Conservation (phyloP, 2,329 filamentous ascomycete genomes). For the Tolypocladium endophyticum region DNA sequence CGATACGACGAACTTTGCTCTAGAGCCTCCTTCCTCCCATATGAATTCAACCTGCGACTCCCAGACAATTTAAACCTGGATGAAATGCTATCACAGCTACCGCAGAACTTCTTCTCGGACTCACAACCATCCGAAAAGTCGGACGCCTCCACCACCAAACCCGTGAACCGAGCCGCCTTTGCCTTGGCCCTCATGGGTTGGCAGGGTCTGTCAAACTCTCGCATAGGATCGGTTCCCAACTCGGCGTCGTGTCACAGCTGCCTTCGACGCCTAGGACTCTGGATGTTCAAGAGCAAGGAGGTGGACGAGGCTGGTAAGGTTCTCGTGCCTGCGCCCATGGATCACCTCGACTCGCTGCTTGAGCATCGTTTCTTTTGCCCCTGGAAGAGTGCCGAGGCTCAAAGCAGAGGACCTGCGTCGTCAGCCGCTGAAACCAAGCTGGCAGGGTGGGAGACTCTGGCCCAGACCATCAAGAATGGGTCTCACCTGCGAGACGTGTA, state of each 20-base stretch:
- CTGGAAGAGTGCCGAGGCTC: slow-evolving; percentile 57
- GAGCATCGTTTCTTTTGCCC: slow-evolving; percentile 80
- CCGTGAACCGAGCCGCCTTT: slow-evolving; percentile 52
- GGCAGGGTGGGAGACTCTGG: slow-evolving; percentile 45
- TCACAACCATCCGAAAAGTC: slow-evolving; percentile 21
- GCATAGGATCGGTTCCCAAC: slow-evolving; percentile 53
- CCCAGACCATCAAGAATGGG: slow-evolving; percentile 47
- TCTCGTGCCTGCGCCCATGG: slow-evolving; percentile 50
- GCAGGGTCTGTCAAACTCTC: slow-evolving; percentile 50
- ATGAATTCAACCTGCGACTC: slow-evolving; percentile 50
- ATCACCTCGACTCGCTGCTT: slow-evolving; percentile 54
- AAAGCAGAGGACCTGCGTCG: slow-evolving; percentile 32
- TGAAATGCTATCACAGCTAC: slow-evolving; percentile 36
- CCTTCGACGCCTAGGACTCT: slow-evolving; percentile 78
- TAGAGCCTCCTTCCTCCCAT: slow-evolving; percentile 46
- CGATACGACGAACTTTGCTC: slow-evolving; percentile 55
- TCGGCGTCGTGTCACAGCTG: slow-evolving; percentile 76
- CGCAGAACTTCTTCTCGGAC: slow-evolving; percentile 42
- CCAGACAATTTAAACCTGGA: slow-evolving; percentile 43
- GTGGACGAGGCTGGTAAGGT: slow-evolving; percentile 43
- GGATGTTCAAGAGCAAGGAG: slow-evolving; percentile 80
- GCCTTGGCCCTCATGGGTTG: slow-evolving; percentile 64
- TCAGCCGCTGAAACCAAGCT: slow-evolving; percentile 23
- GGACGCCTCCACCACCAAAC: slow-evolving; percentile 12
- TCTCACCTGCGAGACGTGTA: slow-evolving; percentile 36